Base-by-base conservation (phyloP, 441 rosid genomes). In the Populus hybrid region DNA sequence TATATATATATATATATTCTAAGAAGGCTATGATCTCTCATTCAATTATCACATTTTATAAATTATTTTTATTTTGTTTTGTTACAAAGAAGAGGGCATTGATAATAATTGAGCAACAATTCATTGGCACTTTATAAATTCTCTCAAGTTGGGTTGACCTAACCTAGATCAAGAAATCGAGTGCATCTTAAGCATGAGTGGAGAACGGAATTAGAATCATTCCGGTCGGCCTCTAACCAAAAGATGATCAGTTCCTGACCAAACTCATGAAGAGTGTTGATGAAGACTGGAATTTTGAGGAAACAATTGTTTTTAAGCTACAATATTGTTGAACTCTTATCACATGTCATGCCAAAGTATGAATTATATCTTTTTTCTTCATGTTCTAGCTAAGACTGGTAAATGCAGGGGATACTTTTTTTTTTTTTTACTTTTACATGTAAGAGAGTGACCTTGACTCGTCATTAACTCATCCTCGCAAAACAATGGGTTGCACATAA, bases 161-260 rank as follows among this genome's bases (percentile, higher is more conserved):
- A 3, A 14, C 23, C 21, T 9, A 75, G 75, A 86, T 69, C 70
- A 76, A 80, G 81, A 73, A 38, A 73, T 36, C 7, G 35, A 53
- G 69, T 32, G 83, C 50, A 83, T 35, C 71, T 84, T 61, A 68
- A 74, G 78, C 66, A 75, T 61, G 42, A 36, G 89, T 86, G 89
- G 89, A 85, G 88, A 76, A 84, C 79, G 85, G 88, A 86, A 86
- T 87, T 82, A 78, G 91, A 87, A 86, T 89, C 87, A 68, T 79
- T 86, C 84, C 73, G 86, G 87, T 87, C 89, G 87, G 87, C 86
- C 90, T 87, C 89, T 84, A 36, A 70, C 8, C 72, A 81, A 87
- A 83, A 78, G 85, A 76, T 9, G 71, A 59, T 66, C 30, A 40
- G 70, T 23, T 23, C 21, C 2, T 50, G 0, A 23, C 35, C 24